Base-by-base conservation (phyloP, 2,329 filamentous ascomycete species). In the Monilinia polystroma region DNA sequence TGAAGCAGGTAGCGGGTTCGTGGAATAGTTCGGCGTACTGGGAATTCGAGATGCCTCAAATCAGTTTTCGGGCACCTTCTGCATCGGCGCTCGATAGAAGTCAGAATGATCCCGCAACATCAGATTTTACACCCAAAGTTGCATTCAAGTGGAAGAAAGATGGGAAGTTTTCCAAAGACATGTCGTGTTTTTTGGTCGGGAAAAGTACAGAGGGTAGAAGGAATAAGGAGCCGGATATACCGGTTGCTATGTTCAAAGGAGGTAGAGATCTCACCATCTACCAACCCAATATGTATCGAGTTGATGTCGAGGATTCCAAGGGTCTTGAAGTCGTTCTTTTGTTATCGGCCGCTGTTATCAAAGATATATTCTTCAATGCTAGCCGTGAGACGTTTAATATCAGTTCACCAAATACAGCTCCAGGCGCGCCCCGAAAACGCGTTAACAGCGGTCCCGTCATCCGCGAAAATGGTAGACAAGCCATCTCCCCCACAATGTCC, bases 291-390 rank as follows among this genome's bases (percentile, higher is more conserved):
- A 83, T 98, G 75, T 89, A 90, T 69, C 85, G 95, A 8, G 90
- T 98, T 14, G 93, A 98, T 54, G 87, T 98, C 69, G 93, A 99
- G 77, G 95, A 99, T 78, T 87, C 90, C 67, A 98, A 97, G 77
- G 95, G 95, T 0, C 81, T 98, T 4, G 95, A 99, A 76, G 85
- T 98, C 1, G 88, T 93, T 1, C 79, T 98, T 23, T 76, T 90
- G 26, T 77, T 90, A 26, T 82, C 85, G 38, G 85, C 87, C 1
- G 84, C 87, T 71, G 84, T 87, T 43, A 87, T 90, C 67, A 83
- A 85, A 54, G 88, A 90, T 71, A 80, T 90, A 52, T 90, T 85
- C 72, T 80, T 90, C 38, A 81, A 84, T 67, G 84, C 88, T 5
- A 85, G 87, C 66, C 84, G 85, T 23, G 91, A 96, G 72, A 82